phyloP scores from a whole-genome alignment of 805 yeast species.

The Metschnikowia santaceciliae region DNA sequence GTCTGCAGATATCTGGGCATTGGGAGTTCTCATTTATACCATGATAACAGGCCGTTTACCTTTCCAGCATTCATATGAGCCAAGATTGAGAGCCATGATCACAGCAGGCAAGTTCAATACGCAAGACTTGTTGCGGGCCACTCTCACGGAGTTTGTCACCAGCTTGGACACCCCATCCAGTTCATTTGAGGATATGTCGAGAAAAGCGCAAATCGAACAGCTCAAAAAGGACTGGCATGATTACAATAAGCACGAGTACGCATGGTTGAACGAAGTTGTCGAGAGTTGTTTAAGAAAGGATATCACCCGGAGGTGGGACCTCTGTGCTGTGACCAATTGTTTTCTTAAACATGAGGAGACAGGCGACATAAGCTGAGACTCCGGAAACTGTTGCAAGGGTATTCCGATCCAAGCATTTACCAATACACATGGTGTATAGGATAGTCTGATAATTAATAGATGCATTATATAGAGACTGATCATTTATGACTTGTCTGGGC shows the following conservation, averaged over 20 bases:
- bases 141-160: constrained; percentile 29
- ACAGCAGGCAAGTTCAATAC: constrained; percentile 58
- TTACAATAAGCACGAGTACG: constrained; percentile 19
- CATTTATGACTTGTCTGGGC: background rate
- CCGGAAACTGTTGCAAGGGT: background rate
- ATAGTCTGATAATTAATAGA: background rate
- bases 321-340: constrained; percentile 31
- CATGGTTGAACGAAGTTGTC: constrained; percentile 35
- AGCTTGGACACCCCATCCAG: constrained; percentile 14
- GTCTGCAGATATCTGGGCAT: constrained; percentile 84
- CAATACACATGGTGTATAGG: background rate
- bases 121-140: constrained; percentile 41
- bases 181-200: constrained; percentile 13
- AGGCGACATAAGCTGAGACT: background rate
- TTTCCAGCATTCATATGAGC: constrained; percentile 80
- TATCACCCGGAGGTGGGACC: constrained; percentile 48
- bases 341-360: background rate
- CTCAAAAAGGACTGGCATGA: constrained; percentile 17
- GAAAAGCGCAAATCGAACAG: constrained; percentile 10
- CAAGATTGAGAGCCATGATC: constrained; percentile 70
- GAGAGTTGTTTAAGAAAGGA: constrained; percentile 53
- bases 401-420: background rate
- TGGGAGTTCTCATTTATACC: constrained; percentile 75
- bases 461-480: no score
- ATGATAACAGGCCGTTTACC: constrained; percentile 74